These are phyloP conservation scores for Rhynchosporium secalis DNA, from an alignment of 2,329 filamentous ascomycete genomes.

Conservation along the genomic window DNA sequence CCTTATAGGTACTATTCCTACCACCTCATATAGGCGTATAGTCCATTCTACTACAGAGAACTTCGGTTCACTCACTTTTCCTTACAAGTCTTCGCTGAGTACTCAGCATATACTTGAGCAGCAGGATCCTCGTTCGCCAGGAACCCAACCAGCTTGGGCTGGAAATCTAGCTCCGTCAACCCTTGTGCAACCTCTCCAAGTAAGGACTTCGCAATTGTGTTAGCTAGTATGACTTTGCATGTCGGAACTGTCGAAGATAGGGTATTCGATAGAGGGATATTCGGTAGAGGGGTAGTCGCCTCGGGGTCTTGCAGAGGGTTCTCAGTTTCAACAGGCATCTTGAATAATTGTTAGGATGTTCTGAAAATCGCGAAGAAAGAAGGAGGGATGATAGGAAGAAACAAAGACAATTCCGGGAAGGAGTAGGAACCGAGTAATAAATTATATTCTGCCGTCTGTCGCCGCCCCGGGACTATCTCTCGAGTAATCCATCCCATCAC, in stretches of 20 bases:
- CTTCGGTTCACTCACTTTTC: slow-evolving; percentile 72
- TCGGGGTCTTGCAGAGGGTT: not conserved
- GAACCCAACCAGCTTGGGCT: slow-evolving; percentile 85
- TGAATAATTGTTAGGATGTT: not conserved
- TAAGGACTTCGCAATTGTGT: slow-evolving; percentile 80
- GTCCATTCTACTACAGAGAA: not conserved
- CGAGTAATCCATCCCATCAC: too few relatives aligned
- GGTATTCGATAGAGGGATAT: too few relatives aligned
- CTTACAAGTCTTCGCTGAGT: slow-evolving; percentile 93
- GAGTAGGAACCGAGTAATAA: too few relatives aligned
- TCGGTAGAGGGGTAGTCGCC: slow-evolving; percentile 2
- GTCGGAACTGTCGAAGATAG: slow-evolving; percentile 42
- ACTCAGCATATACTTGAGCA: slow-evolving; percentile 91
- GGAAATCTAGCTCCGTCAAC: slow-evolving; percentile 67
- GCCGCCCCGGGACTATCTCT: too few relatives aligned
- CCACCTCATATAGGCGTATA: not conserved
- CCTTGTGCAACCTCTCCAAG: slow-evolving; percentile 76
- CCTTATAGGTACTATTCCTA: not conserved
- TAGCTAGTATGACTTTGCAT: slow-evolving; percentile 92
- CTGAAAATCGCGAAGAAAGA: too few relatives aligned
- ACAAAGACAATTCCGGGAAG: too few relatives aligned
- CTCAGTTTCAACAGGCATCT: slow-evolving; percentile 5
- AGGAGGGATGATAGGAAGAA: too few relatives aligned
- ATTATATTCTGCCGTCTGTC: too few relatives aligned
- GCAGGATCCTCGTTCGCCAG: slow-evolving; percentile 90